Base-by-base conservation (phyloP, 169 alveolate species). In the Babesia sp. region DNA sequence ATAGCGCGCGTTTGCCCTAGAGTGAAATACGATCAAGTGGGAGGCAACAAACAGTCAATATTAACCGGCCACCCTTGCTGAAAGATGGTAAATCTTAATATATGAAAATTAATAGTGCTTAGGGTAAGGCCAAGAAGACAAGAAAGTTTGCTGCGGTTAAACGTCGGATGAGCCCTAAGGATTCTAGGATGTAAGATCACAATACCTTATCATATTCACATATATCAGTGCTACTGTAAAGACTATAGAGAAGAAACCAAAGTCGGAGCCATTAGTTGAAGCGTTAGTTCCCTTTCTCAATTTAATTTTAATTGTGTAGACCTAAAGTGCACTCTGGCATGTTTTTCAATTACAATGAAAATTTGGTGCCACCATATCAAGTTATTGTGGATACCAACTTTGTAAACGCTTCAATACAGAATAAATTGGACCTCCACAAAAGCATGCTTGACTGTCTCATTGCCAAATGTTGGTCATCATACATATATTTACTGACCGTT, bases 301-400 rank as follows among this genome's bases (percentile, higher is more conserved):
- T 3, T 45, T 36, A 7, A 4, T 33, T n/a, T 6, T 8, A 11
- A 3, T 5, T 28, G 3, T 28, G 11, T 55, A 79, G 87, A 28
- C 71, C 77, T 26, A 63, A 45, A 50, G 87, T 71, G 64, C 90
- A 76, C 59, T 84, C 88, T 60, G 83, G 86, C 45, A 84, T 90
- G 85, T 90, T 87, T 54, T 73, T 90, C 56, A 86, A 78, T 58
- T 95, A 96, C 82, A 96, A 96, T 71, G 95, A 95, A 75, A 93
- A 95, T 55, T 78, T 97, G 67, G 97, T 97, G 2, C 99, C 99
- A n/a, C 99, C 99, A n/a, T 97, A 95, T 72, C 97, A 96, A 73
- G 95, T 97, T 29, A 76, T 98, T 41, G 91, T 98, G 34, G 99
- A 98, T 90, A 98, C 99, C 5, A 98, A 98, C 95, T 98, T 98